These are phyloP conservation scores for Candida pseudoviswanathii DNA, from an alignment of 1,139 yeast genomes.

Conservation along the genomic window DNA sequence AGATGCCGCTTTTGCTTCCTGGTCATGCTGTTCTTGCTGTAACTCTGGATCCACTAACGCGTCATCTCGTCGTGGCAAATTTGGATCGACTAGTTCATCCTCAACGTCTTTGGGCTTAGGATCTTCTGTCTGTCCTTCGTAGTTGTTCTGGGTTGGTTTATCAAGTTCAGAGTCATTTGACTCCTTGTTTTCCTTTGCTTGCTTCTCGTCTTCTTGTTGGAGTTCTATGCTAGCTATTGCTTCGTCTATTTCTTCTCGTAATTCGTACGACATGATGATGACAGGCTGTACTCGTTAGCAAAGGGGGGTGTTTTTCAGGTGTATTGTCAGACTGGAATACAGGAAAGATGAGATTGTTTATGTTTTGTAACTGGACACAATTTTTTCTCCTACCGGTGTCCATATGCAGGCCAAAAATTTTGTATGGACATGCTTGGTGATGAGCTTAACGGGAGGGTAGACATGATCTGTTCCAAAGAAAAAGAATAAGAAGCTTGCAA, in stretches of 20 bases:
- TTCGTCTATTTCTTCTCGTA: background rate
- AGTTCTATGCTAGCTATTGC: background rate
- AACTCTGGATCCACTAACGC: background rate
- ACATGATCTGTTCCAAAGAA: too few relatives aligned
- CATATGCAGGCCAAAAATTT: background rate
- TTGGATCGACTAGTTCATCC: background rate
- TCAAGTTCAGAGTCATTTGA: background rate
- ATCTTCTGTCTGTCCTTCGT: background rate
- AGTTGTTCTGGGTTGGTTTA: background rate
- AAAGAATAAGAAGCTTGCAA: too few relatives aligned
- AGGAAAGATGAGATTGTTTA: slow-evolving; percentile 2
- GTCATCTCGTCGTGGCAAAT: background rate
- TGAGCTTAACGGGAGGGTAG: background rate
- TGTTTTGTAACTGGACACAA: background rate
- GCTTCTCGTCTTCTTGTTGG: background rate
- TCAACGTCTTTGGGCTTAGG: background rate
- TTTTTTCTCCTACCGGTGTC: background rate
- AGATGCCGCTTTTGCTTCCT: slow-evolving; percentile 1
- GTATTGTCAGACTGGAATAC: background rate
- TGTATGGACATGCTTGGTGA: background rate
- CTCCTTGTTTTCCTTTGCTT: background rate
- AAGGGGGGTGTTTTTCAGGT: too few relatives aligned
- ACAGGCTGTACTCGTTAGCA: background rate
- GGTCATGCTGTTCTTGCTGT: background rate
- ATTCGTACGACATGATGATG: background rate